These are phyloP conservation scores for Termitomyces sp. DNA, from an alignment of 768 basidiomycete species.

Conservation along the genomic window DNA sequence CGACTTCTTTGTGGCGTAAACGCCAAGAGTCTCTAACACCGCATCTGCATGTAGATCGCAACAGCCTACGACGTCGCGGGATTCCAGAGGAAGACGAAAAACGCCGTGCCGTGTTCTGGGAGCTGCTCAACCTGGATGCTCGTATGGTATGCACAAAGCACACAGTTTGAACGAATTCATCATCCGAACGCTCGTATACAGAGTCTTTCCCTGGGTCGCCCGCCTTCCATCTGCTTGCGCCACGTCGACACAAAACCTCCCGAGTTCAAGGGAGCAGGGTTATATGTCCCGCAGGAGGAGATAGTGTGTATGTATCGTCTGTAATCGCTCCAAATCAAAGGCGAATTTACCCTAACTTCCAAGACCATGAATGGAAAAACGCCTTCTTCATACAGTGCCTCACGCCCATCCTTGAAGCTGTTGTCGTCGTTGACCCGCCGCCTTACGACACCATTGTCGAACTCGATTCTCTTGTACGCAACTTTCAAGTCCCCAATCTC, in stretches of 20 bases:
- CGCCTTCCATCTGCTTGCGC: conserved; percentile 58
- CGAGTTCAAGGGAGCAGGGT: conserved; percentile 36
- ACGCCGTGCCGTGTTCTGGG: conserved; percentile 68
- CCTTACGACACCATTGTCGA: conserved; percentile 45
- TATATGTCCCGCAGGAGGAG: conserved; percentile 44
- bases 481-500: conserved; percentile 46
- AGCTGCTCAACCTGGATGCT: conserved; percentile 66
- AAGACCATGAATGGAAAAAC: conserved; percentile 72
- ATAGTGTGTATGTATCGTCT: conserved; percentile 39
- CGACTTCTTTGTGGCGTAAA: conserved; percentile 3
- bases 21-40: neutral
- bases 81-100: conserved; percentile 71
- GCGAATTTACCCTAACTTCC: conserved; percentile 25
- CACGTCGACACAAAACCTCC: conserved; percentile 63
- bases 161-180: neutral
- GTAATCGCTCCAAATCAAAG: neutral
- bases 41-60: conserved; percentile 46
- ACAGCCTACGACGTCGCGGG: conserved; percentile 54
- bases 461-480: conserved; percentile 49
- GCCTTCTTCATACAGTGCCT: conserved; percentile 58
- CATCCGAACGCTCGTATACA: conserved; percentile 17
- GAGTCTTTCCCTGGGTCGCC: conserved; percentile 68
- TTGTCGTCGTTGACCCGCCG: conserved; percentile 46
- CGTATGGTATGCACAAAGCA: conserved; percentile 41
- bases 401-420: conserved; percentile 54